Evolutionary conservation across 1,139 yeast species (phyloP).

Genomic region (Sugiyamaella japonica): DNA sequence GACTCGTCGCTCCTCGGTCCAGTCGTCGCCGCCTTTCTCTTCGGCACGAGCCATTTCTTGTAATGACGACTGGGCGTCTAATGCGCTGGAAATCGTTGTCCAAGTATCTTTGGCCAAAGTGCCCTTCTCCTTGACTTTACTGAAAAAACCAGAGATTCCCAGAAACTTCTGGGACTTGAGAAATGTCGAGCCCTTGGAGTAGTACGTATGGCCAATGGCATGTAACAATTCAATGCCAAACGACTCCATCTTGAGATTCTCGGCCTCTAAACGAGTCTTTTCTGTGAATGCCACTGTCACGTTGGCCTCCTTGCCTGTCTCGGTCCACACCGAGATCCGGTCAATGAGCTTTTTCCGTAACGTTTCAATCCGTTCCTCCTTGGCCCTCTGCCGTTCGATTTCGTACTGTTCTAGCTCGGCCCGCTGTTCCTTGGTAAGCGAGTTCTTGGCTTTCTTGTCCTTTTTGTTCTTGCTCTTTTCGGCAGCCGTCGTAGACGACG

Average conservation of each 20-base stretch:
- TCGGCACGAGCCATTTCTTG: constrained; percentile 61
- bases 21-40: constrained; percentile 54
- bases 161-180: constrained; percentile 71
- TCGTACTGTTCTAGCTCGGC: constrained; percentile 75
- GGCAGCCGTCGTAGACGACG: constrained; percentile 14
- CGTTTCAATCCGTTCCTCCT: constrained; percentile 68
- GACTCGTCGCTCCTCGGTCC: constrained; percentile 78
- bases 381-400: constrained; percentile 70
- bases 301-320: constrained; percentile 70
- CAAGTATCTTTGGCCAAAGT: constrained; percentile 83
- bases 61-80: constrained; percentile 85
- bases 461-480: constrained; percentile 31
- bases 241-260: constrained; percentile 86
- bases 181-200: constrained; percentile 60
- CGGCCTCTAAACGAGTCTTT: constrained; percentile 80
- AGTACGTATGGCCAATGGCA: constrained; percentile 77
- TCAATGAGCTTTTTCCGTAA: constrained; percentile 65
- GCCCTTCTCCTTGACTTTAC: constrained; percentile 83
- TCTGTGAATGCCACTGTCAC: constrained; percentile 67
- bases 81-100: constrained; percentile 78
- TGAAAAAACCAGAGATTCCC: constrained; percentile 84
- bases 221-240: constrained; percentile 91
- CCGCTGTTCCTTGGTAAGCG: constrained; percentile 47
- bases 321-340: constrained; percentile 74
- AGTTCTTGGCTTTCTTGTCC: constrained; percentile 37